Base-by-base conservation (phyloP, 2,329 filamentous ascomycete genomes). In the Clarireedia monteithiana region DNA sequence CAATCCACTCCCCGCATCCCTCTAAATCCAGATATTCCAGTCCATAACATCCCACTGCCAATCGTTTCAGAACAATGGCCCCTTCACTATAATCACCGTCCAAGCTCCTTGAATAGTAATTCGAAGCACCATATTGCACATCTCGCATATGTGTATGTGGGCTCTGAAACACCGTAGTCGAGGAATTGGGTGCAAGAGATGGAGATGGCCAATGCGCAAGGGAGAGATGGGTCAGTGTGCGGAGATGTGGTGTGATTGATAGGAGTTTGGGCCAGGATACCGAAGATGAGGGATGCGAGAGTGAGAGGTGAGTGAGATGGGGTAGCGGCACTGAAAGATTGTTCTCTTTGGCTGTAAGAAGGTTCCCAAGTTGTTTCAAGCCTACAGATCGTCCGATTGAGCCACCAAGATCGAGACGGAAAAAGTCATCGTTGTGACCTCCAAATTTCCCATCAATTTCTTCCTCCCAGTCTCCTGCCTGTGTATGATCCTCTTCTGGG, bases 191-290 rank as follows among this genome's bases (percentile, higher is more conserved):
- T 2, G 80, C 81, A n/a, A 82, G 69, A 15, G 75, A 75, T 2
- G 83, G 83, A 50, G 77, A 75, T 1, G 83, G 82, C 83, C 83
- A 85, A 65, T 78, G 79, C 15, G 81, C 80, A 6, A 85, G 73
- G 60, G 77, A 82, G 42, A 85, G 71, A 62, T 85, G 81, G 1
- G 82, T 85, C 40, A 85, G 68, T 14, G 73, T 75, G 0, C 74
- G 74, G 6, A 83, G 66, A 60, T 78, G 80, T 10, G 72, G 66
- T 0, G 80, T 75, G n/a, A 85, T 67, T 2, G 73, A 62, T 24
- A 85, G 70, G 4, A 85, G 74, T 38, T 82, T 79, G 48, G 75
- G 78, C 83, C 82, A 85, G 1, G 81, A 83, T 15, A 75, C 73
- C 5, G 67, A 66, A 5, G 56, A 55, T 14, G 59, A 44, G 36